These are phyloP conservation scores for Rhizopus microsporus DNA, from an alignment of 371 early-diverging fungal species.

Conservation along the genomic window DNA sequence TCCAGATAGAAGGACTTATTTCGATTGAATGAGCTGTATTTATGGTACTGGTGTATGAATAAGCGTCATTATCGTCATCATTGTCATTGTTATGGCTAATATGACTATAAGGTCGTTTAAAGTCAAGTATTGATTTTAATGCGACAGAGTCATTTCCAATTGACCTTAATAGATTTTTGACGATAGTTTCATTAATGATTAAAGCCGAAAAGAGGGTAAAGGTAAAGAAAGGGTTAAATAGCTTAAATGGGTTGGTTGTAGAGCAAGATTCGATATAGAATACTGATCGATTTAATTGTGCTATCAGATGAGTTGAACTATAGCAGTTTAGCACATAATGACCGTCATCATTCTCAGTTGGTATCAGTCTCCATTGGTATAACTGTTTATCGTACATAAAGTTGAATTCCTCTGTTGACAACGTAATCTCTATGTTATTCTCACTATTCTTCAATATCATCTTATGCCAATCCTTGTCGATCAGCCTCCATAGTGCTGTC, in stretches of 20 bases:
- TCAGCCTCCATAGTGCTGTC: neutral
- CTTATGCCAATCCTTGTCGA: neutral
- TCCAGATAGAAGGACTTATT: constrained; percentile 39
- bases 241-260: neutral
- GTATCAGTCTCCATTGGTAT: constrained; percentile 1
- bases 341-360: neutral
- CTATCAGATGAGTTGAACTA: neutral
- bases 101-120: neutral
- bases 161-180: neutral
- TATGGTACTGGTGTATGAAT: neutral
- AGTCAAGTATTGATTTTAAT: neutral
- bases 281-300: neutral
- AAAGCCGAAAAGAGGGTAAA: neutral
- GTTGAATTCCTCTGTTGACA: neutral
- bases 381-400: neutral
- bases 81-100: constrained; percentile 2
- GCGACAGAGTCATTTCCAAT: neutral
- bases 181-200: neutral
- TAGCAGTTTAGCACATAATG: neutral
- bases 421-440: neutral
- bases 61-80: neutral
- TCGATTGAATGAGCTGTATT: constrained; percentile 36
- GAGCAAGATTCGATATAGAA: neutral
- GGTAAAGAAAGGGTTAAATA: neutral
- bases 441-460: neutral